These are phyloP conservation scores for Mycosphaerella sp. DNA, from an alignment of 2,329 filamentous ascomycete species.

Conservation along the genomic window DNA sequence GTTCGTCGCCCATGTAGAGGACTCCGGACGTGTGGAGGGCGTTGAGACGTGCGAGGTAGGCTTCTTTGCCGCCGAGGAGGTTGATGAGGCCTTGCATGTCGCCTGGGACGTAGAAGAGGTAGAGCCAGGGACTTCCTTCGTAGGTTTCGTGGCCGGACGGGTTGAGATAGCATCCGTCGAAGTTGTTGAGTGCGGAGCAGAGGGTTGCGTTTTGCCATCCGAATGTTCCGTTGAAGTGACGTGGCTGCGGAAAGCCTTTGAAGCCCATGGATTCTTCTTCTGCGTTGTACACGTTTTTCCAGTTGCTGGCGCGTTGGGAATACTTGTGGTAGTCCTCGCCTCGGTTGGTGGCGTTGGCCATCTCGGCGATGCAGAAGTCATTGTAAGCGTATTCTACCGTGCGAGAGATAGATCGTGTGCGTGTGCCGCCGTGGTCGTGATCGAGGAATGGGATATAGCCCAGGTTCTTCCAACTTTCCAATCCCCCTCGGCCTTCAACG, in stretches of 20 bases:
- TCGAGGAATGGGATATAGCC: slow-evolving; percentile 36
- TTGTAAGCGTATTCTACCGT: slow-evolving; percentile 55
- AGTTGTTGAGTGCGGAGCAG: slow-evolving; percentile 18
- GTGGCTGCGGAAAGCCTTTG: slow-evolving; percentile 22
- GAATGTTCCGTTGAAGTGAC: slow-evolving; percentile 17
- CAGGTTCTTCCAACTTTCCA: slow-evolving; percentile 38
- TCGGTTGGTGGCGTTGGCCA: slow-evolving; percentile 53
- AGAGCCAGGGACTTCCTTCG: slow-evolving; percentile 21
- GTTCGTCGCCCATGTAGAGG: slow-evolving; percentile 23
- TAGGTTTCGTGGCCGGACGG: slow-evolving; percentile 19
- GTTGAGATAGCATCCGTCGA: slow-evolving; percentile 36
- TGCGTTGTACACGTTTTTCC: slow-evolving; percentile 41
- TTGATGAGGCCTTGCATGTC: slow-evolving; percentile 21
- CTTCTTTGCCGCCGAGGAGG: slow-evolving; percentile 17
- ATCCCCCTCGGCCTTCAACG: slow-evolving; percentile 37
- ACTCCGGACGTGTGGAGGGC: slow-evolving; percentile 52
- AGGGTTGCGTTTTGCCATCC: slow-evolving; percentile 21
- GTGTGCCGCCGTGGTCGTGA: slow-evolving; percentile 57
- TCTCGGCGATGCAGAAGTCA: slow-evolving; percentile 61
- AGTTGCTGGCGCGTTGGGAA: slow-evolving; percentile 53
- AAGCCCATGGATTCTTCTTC: slow-evolving; percentile 21
- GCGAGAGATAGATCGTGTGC: slow-evolving; percentile 38
- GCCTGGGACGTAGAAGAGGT: slow-evolving; percentile 21
- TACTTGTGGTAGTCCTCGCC: slow-evolving; percentile 53
- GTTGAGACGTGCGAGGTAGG: slow-evolving; percentile 42